Evolutionary conservation across 1,284 basidiomycete genomes (phyloP).

Genomic region (Tilletia caries): DNA sequence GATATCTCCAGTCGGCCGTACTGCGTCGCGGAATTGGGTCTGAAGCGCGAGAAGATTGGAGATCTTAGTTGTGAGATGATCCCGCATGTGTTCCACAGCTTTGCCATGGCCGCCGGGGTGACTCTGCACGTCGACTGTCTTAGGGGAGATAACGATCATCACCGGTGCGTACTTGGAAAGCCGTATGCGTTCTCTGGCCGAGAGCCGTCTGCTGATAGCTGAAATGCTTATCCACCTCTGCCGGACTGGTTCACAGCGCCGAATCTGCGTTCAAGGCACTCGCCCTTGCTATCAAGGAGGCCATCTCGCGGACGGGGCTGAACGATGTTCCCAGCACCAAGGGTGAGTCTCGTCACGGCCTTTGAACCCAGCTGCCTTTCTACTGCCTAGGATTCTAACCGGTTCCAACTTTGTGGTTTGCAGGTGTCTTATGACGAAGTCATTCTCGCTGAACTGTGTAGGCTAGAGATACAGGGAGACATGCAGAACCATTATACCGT

Average conservation of each 20-base stretch:
- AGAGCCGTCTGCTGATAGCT: not conserved
- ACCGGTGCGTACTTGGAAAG: conserved; percentile 68
- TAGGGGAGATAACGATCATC: conserved; percentile 94
- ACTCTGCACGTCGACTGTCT: conserved; percentile 91
- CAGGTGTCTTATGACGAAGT: conserved; percentile 7
- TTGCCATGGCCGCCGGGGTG: conserved; percentile 82
- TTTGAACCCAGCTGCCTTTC: not conserved
- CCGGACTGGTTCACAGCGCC: too few species aligned
- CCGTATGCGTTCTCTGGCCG: conserved; percentile 16
- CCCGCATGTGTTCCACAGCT: conserved; percentile 87
- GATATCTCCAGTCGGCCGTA: conserved; percentile 97
- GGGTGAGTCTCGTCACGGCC: conserved; percentile 60
- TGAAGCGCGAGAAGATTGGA: conserved; percentile 89
- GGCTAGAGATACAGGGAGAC: too few species aligned
- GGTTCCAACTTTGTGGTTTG: not conserved
- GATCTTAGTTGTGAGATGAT: conserved; percentile 88
- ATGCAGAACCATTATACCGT: too few species aligned
- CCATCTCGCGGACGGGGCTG: conserved; percentile 81
- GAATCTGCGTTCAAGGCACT: conserved; percentile 98
- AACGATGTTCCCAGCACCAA: conserved; percentile 95
- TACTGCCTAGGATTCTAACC: too few species aligned
- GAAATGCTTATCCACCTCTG: too few species aligned
- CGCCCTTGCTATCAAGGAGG: conserved; percentile 89
- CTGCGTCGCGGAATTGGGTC: conserved; percentile 77
- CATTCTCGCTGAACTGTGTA: too few species aligned